Conservation (phyloP, 1,139 yeast genomes). For the Kodamaea sp. region DNA sequence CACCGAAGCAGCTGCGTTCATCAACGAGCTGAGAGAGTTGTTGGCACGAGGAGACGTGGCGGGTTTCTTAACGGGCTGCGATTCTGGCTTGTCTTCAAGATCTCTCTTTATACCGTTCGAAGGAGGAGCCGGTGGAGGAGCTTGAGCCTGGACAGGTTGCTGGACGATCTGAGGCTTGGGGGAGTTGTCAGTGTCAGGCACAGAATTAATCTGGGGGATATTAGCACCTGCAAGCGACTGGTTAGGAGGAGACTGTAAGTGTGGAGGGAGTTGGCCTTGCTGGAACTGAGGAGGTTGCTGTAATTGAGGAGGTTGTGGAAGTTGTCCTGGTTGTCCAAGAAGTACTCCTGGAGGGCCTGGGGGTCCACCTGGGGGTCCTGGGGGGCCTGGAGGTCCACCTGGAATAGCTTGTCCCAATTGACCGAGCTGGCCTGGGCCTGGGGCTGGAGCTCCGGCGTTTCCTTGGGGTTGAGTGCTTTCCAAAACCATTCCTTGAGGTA, state of each 20-base stretch:
- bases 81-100: conserved; percentile 38
- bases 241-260: conserved; percentile 15
- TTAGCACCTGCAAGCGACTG: conserved; percentile 10
- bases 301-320: conserved; percentile 29
- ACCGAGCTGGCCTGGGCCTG: conserved; percentile 5
- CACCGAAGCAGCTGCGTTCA: conserved; percentile 31
- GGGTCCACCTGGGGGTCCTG: conserved; percentile 9
- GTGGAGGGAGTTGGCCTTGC: conserved; percentile 20
- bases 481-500: conserved; percentile 62
- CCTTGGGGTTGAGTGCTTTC: conserved; percentile 44
- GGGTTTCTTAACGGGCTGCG: conserved; percentile 23
- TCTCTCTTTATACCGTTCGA: conserved; percentile 39
- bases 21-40: conserved; percentile 27
- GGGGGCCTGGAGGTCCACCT: conserved; percentile 11
- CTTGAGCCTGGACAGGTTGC: not conserved
- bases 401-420: conserved; percentile 3
- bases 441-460: conserved; percentile 11
- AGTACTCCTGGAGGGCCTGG: conserved; percentile 9
- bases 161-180: conserved; percentile 4
- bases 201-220: conserved; percentile 15
- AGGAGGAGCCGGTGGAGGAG: not conserved
- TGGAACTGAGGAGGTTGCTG: conserved; percentile 26
- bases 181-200: not conserved
- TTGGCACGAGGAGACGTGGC: conserved; percentile 17
- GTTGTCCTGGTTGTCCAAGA: conserved; percentile 19